Percentiles rank a stretch among this genome's conserved stretches.
Evolutionary conservation across 352 stramenopile genomes (phyloP).

Genomic region (Globisporangium solare): DNA sequence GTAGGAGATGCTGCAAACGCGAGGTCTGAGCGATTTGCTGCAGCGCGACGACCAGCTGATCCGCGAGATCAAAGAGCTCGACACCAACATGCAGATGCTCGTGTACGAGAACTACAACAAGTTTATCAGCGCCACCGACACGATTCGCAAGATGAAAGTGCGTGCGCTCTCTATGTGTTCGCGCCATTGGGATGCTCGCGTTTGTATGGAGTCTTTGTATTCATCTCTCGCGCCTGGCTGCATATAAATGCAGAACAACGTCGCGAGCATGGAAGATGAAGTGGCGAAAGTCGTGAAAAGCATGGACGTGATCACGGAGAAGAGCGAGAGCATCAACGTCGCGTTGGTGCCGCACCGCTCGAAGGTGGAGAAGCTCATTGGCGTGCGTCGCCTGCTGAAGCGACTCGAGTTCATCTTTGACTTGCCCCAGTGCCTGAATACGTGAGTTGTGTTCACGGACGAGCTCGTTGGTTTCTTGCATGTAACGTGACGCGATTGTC

Average conservation of each 20-base stretch:
- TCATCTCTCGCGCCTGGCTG: background rate
- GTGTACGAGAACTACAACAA: constrained; percentile 99
- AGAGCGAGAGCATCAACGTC: constrained; percentile 86
- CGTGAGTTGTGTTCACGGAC: constrained; percentile 18
- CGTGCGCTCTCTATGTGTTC: too few relatives aligned
- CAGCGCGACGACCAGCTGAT: constrained; percentile 73
- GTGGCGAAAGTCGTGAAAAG: constrained; percentile 81
- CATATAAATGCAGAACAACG: constrained; percentile 66
- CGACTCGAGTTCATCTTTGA: constrained; percentile 97
- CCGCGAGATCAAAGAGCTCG: constrained; percentile 91
- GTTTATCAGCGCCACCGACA: constrained; percentile 99
- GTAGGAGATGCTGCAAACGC: constrained; percentile 53
- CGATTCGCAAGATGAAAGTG: constrained; percentile 95
- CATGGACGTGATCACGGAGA: constrained; percentile 87
- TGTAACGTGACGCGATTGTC: background rate
- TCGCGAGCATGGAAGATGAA: constrained; percentile 89
- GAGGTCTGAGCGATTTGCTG: constrained; percentile 70
- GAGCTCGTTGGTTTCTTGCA: background rate
- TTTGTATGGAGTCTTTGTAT: too few relatives aligned
- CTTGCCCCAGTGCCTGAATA: constrained; percentile 86
- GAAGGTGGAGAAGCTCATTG: constrained; percentile 96
- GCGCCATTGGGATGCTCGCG: too few relatives aligned
- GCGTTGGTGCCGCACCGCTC: constrained; percentile 76
- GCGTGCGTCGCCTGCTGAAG: constrained; percentile 93
- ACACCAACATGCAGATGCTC: constrained; percentile 99